phyloP scores from a whole-genome alignment of 768 basidiomycete species.

The Boletus pseudo-olivaceus region DNA sequence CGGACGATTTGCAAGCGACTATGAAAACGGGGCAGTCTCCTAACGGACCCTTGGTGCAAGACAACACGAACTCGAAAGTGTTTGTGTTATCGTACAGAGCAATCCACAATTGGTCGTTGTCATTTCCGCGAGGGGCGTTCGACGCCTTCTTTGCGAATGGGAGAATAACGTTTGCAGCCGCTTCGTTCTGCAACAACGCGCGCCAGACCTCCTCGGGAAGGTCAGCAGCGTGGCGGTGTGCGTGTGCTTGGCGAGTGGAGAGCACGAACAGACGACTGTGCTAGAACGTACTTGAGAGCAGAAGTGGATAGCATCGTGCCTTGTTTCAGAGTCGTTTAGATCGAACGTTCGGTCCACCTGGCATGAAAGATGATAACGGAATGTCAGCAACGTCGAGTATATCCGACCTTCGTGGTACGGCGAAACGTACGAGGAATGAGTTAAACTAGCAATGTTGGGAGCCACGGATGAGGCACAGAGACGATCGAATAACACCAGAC shows the following conservation, averaged over 20 bases:
- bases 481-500: neutral
- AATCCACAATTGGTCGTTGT: conserved; percentile 31
- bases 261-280: too few relatives aligned
- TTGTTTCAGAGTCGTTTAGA: neutral
- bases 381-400: neutral
- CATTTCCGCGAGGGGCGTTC: neutral
- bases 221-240: conserved; percentile 4
- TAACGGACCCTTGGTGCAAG: conserved; percentile 1
- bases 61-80: conserved; percentile 8
- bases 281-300: neutral
- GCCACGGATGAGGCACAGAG: neutral
- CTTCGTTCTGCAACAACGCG: conserved; percentile 28
- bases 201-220: conserved; percentile 30
- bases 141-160: conserved; percentile 35
- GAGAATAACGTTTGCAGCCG: conserved; percentile 38
- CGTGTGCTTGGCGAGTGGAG: neutral
- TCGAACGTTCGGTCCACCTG: neutral
- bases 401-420: neutral
- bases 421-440: neutral
- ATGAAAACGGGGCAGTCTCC: conserved; percentile 15
- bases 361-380: neutral
- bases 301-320: neutral
- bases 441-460: conserved; percentile 1
- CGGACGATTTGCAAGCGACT: conserved; percentile 11
- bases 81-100: conserved; percentile 19